Evolutionary conservation across 768 basidiomycete species (phyloP), one percentile per base, ranked within the genome.

Genomic region (Trametes sanguinea): DNA sequence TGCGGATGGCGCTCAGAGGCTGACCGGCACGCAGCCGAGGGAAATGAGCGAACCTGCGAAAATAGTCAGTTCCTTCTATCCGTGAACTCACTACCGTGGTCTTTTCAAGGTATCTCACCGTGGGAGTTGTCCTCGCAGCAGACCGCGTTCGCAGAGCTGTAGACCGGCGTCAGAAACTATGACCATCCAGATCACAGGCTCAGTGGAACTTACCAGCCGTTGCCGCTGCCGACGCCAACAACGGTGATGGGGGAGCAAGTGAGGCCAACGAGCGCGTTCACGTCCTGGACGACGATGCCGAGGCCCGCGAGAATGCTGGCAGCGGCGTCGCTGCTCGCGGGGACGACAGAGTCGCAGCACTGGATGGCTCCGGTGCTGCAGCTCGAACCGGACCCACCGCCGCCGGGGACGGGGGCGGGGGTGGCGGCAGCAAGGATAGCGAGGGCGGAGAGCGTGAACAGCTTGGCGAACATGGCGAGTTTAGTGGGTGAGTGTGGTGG

Each of bases 341-440:
- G 16, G 39, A 50, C 13, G 54, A 62, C 61, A 6, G 17, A 39
- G 6, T 62, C 13, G 48, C 61, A 62, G 61, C 61, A 62, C 48
- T 62, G 53, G 17, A 62, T 30, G 8, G 54, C 11, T 6, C 47
- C 61, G 47, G 54, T 62, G 47, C 14, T 40, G 61, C 55, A 62
- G 52, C 37, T 22, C 14, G n/a, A 29, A 37, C 16, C 46, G 32
- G 7, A 32, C 33, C 4, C 35, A 4, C 11, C 29, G 7, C 27
- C 51, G 11, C 17, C 51, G 35, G 33, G 33, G 29, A 11, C 13
- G 50, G 57, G 57, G 3, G 43, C 39, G 5, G 50, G 57, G 57
- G 50, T 59, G 57, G 57, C 57, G 57, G 50, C 57, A 10, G 57
- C 57, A 52, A 59, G 51, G 57, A 59, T 51, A 32, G 57, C 57